Evolutionary conservation across 768 basidiomycete genomes (phyloP).

Genomic region (Serendipita sp.): DNA sequence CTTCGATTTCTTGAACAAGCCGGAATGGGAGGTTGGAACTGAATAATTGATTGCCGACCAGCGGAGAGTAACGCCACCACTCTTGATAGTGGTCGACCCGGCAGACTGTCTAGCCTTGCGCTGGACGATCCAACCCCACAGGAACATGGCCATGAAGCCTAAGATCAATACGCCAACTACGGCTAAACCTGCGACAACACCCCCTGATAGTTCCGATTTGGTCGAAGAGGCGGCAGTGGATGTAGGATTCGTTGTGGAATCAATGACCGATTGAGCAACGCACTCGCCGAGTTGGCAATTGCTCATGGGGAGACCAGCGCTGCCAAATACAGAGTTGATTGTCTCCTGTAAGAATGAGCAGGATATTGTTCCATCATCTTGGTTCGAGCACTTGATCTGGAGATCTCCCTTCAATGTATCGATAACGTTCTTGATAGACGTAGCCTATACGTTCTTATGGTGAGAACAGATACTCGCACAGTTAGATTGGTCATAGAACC

Average conservation of each 20-base stretch:
- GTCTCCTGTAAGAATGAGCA: slow-evolving; percentile 66
- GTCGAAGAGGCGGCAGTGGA: slow-evolving; percentile 18
- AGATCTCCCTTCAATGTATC: slow-evolving; percentile 48
- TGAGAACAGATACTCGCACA: neutral
- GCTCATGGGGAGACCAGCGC: slow-evolving; percentile 48
- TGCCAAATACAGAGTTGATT: slow-evolving; percentile 56
- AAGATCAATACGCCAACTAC: slow-evolving; percentile 57
- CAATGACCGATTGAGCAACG: slow-evolving; percentile 62
- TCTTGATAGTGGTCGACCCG: slow-evolving; percentile 18
- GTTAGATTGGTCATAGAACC: slow-evolving; percentile 5
- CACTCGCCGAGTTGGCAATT: slow-evolving; percentile 82
- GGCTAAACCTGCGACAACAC: slow-evolving; percentile 81
- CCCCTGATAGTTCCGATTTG: slow-evolving; percentile 37
- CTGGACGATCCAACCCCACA: slow-evolving; percentile 45
- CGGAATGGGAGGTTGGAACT: slow-evolving; percentile 21
- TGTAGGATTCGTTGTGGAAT: slow-evolving; percentile 23
- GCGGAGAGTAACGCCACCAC: slow-evolving; percentile 41
- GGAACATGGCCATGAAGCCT: slow-evolving; percentile 39
- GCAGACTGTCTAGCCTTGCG: slow-evolving; percentile 37
- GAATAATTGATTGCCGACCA: slow-evolving; percentile 58
- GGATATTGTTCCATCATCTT: slow-evolving; percentile 28
- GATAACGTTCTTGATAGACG: slow-evolving; percentile 44
- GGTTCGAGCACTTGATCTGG: slow-evolving; percentile 45
- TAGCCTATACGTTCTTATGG: slow-evolving; percentile 7
- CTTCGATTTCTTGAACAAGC: neutral